These are phyloP conservation scores for Areca catechu DNA, from an alignment of 176 grass and related monocot genomes.

Conservation along the genomic window DNA sequence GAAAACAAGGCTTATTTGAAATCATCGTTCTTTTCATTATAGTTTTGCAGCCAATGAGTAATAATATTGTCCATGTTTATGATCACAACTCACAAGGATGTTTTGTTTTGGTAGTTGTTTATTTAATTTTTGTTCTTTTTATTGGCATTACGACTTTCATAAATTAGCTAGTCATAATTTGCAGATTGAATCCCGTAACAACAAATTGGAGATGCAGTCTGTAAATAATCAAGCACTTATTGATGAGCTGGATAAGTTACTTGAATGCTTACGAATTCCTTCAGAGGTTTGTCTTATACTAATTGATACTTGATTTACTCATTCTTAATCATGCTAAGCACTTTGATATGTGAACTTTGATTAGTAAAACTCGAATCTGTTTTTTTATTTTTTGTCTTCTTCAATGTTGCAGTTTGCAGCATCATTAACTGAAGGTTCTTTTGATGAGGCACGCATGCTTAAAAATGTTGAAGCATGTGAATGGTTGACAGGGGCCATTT, in stretches of 20 bases:
- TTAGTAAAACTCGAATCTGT: background rate
- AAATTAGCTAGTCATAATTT: conserved; percentile 13
- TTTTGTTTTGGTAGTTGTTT: too few relatives aligned
- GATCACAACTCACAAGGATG: too few relatives aligned
- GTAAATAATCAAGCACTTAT: conserved; percentile 76
- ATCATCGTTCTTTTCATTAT: too few relatives aligned
- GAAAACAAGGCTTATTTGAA: too few relatives aligned
- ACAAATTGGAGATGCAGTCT: conserved; percentile 88
- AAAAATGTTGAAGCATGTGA: conserved; percentile 99
- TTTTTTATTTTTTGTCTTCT: conserved; percentile 18
- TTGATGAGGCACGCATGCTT: conserved; percentile 91
- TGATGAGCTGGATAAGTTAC: conserved; percentile 86
- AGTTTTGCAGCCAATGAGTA: too few relatives aligned
- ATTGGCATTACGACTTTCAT: too few relatives aligned
- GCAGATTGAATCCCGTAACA: conserved; percentile 99
- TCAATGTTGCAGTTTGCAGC: conserved; percentile 37
- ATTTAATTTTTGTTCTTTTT: too few relatives aligned
- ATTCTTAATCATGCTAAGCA: too few relatives aligned
- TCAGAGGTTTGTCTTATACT: conserved; percentile 46
- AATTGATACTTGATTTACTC: background rate
- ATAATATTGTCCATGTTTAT: too few relatives aligned
- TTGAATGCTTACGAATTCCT: conserved; percentile 64
- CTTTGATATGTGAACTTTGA: too few relatives aligned
- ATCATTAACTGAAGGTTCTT: conserved; percentile 77
- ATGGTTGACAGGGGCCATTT: conserved; percentile 89